These are phyloP conservation scores for Selaginella tamariscina DNA, from an alignment of 75 land plant genomes.

Conservation along the genomic window DNA sequence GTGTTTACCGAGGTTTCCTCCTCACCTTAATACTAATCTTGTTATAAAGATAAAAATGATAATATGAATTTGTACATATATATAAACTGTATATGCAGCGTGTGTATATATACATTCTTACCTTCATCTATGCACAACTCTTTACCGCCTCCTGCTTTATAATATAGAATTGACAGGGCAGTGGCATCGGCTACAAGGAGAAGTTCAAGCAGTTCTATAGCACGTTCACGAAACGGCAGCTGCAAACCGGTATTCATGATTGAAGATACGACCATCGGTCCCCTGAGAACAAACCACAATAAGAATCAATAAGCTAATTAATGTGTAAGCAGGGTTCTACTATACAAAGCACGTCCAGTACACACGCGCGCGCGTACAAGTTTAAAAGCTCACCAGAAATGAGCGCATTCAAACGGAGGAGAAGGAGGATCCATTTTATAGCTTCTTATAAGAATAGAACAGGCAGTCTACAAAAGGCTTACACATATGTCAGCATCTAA, in stretches of 20 bases:
- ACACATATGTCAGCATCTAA: neutral
- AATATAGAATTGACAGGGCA: conserved; percentile 39
- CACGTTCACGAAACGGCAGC: conserved; percentile 58
- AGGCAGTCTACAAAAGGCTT: conserved; percentile 49
- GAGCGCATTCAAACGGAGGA: conserved; percentile 93
- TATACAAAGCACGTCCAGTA: neutral
- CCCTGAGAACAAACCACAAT: conserved; percentile 35
- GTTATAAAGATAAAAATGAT: too few relatives aligned
- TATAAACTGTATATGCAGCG: too few relatives aligned
- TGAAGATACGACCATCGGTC: conserved; percentile 62
- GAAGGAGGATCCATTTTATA: conserved; percentile 84
- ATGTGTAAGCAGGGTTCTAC: too few relatives aligned
- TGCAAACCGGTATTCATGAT: conserved; percentile 62
- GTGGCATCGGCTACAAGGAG: conserved; percentile 80
- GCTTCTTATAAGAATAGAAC: conserved; percentile 65
- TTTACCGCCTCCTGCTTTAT: neutral
- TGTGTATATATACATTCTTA: too few relatives aligned
- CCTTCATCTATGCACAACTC: too few relatives aligned
- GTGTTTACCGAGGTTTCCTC: neutral
- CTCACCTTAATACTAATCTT: too few relatives aligned
- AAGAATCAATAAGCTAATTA: neutral
- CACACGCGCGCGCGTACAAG: neutral
- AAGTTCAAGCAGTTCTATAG: conserved; percentile 65
- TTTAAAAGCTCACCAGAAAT: conserved; percentile 60
- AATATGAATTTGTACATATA: too few relatives aligned